Conservation (phyloP, 2,329 filamentous ascomycete species). For the Fragosphaeria purpurea region DNA sequence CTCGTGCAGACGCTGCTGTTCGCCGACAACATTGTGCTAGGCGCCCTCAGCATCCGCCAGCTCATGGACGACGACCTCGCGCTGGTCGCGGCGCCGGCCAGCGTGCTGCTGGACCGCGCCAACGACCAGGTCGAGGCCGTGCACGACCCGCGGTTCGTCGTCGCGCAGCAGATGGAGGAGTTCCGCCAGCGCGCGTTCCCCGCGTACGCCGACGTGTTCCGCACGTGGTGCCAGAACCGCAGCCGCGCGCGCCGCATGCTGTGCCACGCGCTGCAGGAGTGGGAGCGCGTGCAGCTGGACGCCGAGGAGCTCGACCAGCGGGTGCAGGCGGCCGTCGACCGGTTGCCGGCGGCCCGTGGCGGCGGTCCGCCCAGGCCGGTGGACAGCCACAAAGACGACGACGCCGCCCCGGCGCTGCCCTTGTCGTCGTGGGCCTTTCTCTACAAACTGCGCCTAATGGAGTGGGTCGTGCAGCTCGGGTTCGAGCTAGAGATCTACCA, state of each 20-base stretch:
- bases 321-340: constrained; percentile 50
- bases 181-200: constrained; percentile 53
- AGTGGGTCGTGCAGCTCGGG: constrained; percentile 79
- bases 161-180: constrained; percentile 63
- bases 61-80: constrained; percentile 76
- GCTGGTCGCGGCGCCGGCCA: constrained; percentile 62
- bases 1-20: constrained; percentile 69
- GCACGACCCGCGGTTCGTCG: constrained; percentile 62
- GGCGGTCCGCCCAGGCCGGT: no score
- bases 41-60: constrained; percentile 58
- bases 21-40: constrained; percentile 58
- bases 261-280: constrained; percentile 66
- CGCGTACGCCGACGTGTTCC: constrained; percentile 73
- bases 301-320: constrained; percentile 67
- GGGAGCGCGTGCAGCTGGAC: constrained; percentile 55
- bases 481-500: constrained; percentile 92
- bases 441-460: constrained; percentile 82
- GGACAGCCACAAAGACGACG: constrained; percentile 33
- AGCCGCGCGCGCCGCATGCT: constrained; percentile 85
- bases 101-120: constrained; percentile 56
- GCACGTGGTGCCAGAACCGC: constrained; percentile 79
- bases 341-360: constrained; percentile 34
- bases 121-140: constrained; percentile 71
- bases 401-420: constrained; percentile 49
- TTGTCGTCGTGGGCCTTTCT: constrained; percentile 83